Conservation (phyloP, 2,329 filamentous ascomycete species). For the Aspergillus brunneoviolaceus region DNA sequence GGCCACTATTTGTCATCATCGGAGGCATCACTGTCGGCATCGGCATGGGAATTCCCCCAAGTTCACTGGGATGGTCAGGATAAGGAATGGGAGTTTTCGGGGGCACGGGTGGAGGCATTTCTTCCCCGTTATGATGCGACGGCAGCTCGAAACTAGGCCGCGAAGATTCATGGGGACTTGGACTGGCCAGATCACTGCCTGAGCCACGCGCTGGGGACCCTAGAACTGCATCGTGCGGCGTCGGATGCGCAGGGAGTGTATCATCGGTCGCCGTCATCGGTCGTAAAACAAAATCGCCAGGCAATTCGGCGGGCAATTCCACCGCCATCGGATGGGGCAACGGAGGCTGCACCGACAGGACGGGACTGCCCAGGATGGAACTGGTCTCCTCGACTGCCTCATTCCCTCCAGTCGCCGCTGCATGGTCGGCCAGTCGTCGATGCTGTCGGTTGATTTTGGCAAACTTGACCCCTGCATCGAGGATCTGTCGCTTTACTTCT, state of each 20-base stretch:
- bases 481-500: constrained; percentile 73
- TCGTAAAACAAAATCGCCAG: constrained; percentile 30
- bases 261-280: constrained; percentile 33
- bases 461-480: constrained; percentile 74
- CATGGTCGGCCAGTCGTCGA: constrained; percentile 59
- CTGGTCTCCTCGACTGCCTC: constrained; percentile 25
- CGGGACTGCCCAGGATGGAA: constrained; percentile 23
- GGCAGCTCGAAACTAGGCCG: constrained; percentile 35
- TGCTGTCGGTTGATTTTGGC: constrained; percentile 80
- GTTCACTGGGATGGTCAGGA: constrained; percentile 27
- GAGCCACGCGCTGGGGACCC: constrained; percentile 29
- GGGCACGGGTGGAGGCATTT: constrained; percentile 65
- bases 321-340: constrained; percentile 51
- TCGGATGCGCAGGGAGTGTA: constrained; percentile 29
- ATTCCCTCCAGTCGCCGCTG: constrained; percentile 32
- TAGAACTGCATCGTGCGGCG: constrained; percentile 27
- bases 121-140: constrained; percentile 21
- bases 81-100: constrained; percentile 74
- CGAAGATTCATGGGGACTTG: constrained; percentile 37
- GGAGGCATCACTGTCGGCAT: constrained; percentile 28
- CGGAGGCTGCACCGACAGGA: constrained; percentile 37
- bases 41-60: constrained; percentile 35
- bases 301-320: constrained; percentile 59
- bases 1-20: constrained; percentile 25
- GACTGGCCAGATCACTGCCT: constrained; percentile 25